Evolutionary conservation across 345 rosid species (phyloP), one percentile per base, ranked within the genome.

Genomic region (Camelina hispida): DNA sequence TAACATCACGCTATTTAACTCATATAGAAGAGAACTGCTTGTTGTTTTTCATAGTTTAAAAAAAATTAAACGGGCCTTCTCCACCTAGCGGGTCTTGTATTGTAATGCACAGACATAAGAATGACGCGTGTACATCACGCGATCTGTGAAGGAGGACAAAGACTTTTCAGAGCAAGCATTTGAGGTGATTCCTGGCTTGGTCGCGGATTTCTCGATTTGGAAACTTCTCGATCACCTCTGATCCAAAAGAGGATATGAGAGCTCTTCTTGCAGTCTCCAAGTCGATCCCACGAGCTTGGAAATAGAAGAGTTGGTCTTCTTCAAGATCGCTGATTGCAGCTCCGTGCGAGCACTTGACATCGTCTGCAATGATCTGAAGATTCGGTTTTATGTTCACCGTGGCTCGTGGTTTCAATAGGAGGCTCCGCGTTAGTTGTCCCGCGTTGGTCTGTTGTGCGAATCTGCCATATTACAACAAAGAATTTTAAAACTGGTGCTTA

Each of bases 301-400:
- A 86, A 84, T 95, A 95, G 85, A 95, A 95, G 37, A 92, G 84
- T 50, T 90, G 97, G 80, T 87, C 84, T 52, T 90, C 93, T 77
- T 95, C 99, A 0, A 92, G 83, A 82, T 92, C 97, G 25, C 96
- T 89, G 59, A 89, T 90, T 0, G 99, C 99, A 80, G 98, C 98
- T 76, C 98, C 99, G 14, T 95, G 98, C 9, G 98, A 90, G 83
- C 98, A 95, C 77, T 89, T 92, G 11, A 95, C 98, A 47, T 92
- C 93, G 9, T 95, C 90, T 0, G 99, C 97, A 64, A 95, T 85
- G 52, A 89, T 95, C 84, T 95, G 97, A 66, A 95, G 94, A 71
- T 95, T 95, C 43, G 98, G 99, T 79, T 95, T 95, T 16, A 95
- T 67, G 73, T 92, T 95, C 62, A 89, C 96, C 0, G 99, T 89